These are phyloP conservation scores for Penicillium longicatenatum DNA, from an alignment of 495 filamentous ascomycete species.

Conservation along the genomic window DNA sequence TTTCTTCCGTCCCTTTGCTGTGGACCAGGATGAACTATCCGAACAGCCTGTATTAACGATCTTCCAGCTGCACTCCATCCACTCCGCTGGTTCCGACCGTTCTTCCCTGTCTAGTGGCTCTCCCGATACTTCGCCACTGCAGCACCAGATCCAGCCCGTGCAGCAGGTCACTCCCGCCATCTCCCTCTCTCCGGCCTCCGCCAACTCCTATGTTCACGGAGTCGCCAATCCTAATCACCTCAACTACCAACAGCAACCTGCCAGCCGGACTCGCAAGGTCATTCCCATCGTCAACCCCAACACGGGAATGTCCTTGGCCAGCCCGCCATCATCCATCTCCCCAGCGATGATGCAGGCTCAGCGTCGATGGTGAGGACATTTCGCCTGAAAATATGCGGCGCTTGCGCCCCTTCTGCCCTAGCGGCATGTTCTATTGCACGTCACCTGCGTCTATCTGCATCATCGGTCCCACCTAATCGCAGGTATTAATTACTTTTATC, in stretches of 20 bases:
- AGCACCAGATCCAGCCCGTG: slow-evolving; percentile 73
- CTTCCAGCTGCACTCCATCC: slow-evolving; percentile 78
- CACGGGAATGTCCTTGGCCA: slow-evolving; percentile 84
- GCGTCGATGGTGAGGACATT: slow-evolving; percentile 59
- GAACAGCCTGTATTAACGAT: background rate
- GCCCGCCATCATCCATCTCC: slow-evolving; percentile 88
- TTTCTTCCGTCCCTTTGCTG: background rate
- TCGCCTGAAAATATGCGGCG: slow-evolving; percentile 32
- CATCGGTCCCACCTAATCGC: slow-evolving; percentile 43
- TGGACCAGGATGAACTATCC: background rate
- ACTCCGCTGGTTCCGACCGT: slow-evolving; percentile 86
- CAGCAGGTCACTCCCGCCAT: slow-evolving; percentile 77
- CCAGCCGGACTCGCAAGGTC: slow-evolving; percentile 87
- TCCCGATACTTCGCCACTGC: slow-evolving; percentile 85
- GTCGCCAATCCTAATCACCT: slow-evolving; percentile 57
- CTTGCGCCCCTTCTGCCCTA: slow-evolving; percentile 31
- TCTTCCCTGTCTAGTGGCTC: slow-evolving; percentile 94
- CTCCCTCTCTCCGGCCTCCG: slow-evolving; percentile 71
- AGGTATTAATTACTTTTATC: slow-evolving; percentile 37
- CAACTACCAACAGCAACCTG: slow-evolving; percentile 84
- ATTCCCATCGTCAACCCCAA: slow-evolving; percentile 98
- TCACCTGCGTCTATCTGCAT: slow-evolving; percentile 43
- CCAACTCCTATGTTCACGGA: slow-evolving; percentile 66
- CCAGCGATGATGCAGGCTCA: slow-evolving; percentile 79
- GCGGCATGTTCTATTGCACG: slow-evolving; percentile 37